Evolutionary conservation across 192 early-diverging fungal genomes (phyloP).

Genomic region (Linnemannia schmuckeri): DNA sequence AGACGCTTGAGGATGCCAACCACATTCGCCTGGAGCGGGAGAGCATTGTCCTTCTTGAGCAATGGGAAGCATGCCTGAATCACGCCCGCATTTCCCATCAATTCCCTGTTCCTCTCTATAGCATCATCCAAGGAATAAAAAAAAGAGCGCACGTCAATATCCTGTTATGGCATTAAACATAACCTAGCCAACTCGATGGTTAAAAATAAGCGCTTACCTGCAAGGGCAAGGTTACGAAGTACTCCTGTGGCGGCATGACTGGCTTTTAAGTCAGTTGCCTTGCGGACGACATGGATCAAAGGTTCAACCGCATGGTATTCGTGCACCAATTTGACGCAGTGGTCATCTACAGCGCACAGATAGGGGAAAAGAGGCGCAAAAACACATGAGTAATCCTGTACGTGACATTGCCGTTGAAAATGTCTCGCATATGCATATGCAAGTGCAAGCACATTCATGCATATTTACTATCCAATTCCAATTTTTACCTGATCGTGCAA

Average conservation of each 20-base stretch:
- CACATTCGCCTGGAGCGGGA: slow-evolving; percentile 65
- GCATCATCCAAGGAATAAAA: background rate
- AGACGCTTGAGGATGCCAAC: slow-evolving; percentile 70
- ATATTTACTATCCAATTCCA: background rate
- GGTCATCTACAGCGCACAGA: slow-evolving; percentile 59
- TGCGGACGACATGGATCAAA: slow-evolving; percentile 65
- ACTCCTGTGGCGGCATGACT: slow-evolving; percentile 75
- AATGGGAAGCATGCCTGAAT: slow-evolving; percentile 61
- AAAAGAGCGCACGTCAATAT: background rate
- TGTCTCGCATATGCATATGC: background rate
- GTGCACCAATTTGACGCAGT: slow-evolving; percentile 74
- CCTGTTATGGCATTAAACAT: background rate
- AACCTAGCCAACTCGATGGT: too few species aligned
- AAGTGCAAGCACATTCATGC: background rate
- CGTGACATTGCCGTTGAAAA: too few species aligned
- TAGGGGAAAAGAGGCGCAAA: background rate
- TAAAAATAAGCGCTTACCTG: slow-evolving; percentile 48
- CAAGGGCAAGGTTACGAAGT: slow-evolving; percentile 76
- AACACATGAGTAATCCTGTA: background rate
- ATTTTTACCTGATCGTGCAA: slow-evolving; percentile 75
- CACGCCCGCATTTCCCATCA: slow-evolving; percentile 62
- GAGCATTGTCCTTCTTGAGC: slow-evolving; percentile 65
- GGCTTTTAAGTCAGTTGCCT: slow-evolving; percentile 61
- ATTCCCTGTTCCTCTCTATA: slow-evolving; percentile 57
- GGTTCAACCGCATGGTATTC: slow-evolving; percentile 65